Evolutionary conservation across 1,284 basidiomycete genomes (phyloP).

Genomic region (Tranzscheliella williamsii): DNA sequence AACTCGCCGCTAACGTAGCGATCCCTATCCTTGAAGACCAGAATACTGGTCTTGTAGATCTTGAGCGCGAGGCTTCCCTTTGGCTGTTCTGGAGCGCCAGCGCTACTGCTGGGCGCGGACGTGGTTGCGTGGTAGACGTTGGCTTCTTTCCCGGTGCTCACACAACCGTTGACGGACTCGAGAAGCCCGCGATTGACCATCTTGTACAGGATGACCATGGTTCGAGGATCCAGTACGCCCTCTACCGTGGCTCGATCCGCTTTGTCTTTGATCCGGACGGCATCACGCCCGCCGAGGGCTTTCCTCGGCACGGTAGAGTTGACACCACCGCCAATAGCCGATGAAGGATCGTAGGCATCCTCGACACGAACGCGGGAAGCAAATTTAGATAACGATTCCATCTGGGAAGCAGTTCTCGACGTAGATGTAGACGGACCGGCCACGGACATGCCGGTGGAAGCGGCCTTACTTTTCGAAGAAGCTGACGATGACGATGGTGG

Average conservation of each 20-base stretch:
- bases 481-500: slow-evolving; percentile 1
- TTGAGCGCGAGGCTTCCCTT: slow-evolving; percentile 70
- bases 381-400: slow-evolving; percentile 48
- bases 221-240: slow-evolving; percentile 58
- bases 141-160: slow-evolving; percentile 59
- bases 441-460: neutral
- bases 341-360: slow-evolving; percentile 53
- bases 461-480: neutral
- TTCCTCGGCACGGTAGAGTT: slow-evolving; percentile 54
- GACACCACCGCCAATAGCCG: slow-evolving; percentile 50
- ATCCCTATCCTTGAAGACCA: slow-evolving; percentile 95
- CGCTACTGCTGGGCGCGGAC: slow-evolving; percentile 7
- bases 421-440: slow-evolving; percentile 10
- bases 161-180: slow-evolving; percentile 51
- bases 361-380: slow-evolving; percentile 50
- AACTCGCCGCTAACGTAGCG: slow-evolving; percentile 88
- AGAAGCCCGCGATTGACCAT: slow-evolving; percentile 55
- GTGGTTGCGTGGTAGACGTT: slow-evolving; percentile 58
- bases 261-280: slow-evolving; percentile 55
- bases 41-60: slow-evolving; percentile 97
- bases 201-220: slow-evolving; percentile 58
- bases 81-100: no score
- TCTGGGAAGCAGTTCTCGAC: slow-evolving; percentile 46
- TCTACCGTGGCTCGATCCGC: slow-evolving; percentile 58
- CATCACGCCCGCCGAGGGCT: slow-evolving; percentile 40